Evolutionary conservation across 495 filamentous ascomycete genomes (phyloP), one percentile per base, ranked within the genome.

Genomic region (Hapsidospora chrysogenum): DNA sequence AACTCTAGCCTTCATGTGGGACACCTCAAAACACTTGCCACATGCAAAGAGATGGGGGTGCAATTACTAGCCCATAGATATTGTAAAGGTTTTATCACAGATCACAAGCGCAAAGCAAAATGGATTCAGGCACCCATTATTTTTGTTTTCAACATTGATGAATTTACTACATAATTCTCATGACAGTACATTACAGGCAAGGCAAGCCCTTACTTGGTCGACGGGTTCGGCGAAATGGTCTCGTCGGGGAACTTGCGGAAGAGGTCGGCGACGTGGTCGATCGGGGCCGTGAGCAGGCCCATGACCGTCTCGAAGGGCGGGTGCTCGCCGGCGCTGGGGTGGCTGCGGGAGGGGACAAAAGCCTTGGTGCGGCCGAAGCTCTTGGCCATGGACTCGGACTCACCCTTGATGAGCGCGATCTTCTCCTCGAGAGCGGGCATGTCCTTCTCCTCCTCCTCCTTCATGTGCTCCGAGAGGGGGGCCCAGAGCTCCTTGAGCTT

Each of bases 311-410:
- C 68, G 37, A 60, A 68, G 1, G 60, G 63, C 3, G 63, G 64
- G 36, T 56, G 59, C 32, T 70, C 57, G 4, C 61, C 64, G 4
- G 61, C 64, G 33, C 41, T 46, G 14, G 70, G 70, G 46, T 76
- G 72, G 14, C 63, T 64, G 6, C 66, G 57, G 2, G 67, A 68
- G 0, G 73, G 74, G 0, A 70, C 65, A 44, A 79, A 74, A 22
- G 59, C 53, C 53, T 80, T 80, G 21, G 72, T 76, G 17, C 64
- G 52, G 10, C 50, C 58, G 37, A 78, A 76, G 31, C 56, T 61
- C 16, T 52, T 57, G 3, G 71, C 66, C 14, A 80, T 39, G 2
- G 36, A 19, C 22, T 54, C 49, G 5, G 63, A 68, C 1, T 56
- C 53, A 0, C 38, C 40, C 0, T 36, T 31, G 13, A 26, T 3